Conservation (phyloP, 345 rosid species). For the Psidium friedrichsthalianum region DNA sequence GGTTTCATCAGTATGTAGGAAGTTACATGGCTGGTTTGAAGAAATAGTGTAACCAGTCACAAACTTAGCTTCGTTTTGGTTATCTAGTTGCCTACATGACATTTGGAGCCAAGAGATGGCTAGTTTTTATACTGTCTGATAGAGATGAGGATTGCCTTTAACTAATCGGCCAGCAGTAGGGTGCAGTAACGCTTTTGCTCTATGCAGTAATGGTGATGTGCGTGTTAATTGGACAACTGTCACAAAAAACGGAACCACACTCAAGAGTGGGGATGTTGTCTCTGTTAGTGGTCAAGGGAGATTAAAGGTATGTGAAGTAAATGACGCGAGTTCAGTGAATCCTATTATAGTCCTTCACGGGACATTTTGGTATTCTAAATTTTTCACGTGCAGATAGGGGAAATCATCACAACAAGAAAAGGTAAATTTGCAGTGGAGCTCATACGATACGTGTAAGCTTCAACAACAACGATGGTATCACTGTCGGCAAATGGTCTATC, state of each 20-base stretch:
- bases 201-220: slow-evolving; percentile 56
- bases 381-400: slow-evolving; percentile 48
- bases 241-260: slow-evolving; percentile 59
- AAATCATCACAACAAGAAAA: slow-evolving; percentile 60
- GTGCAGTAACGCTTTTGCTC: background rate
- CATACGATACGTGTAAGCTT: slow-evolving; percentile 42
- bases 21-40: background rate
- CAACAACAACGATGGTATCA: background rate
- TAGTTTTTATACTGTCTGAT: background rate
- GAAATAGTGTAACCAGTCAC: background rate
- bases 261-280: slow-evolving; percentile 75
- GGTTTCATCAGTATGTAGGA: background rate
- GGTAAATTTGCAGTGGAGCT: slow-evolving; percentile 79
- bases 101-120: background rate
- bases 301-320: slow-evolving; percentile 37
- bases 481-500: background rate
- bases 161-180: background rate
- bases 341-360: background rate
- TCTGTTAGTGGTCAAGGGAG: slow-evolving; percentile 91
- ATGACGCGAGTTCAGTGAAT: background rate
- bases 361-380: background rate
- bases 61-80: background rate
- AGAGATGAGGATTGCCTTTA: background rate
- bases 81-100: background rate
- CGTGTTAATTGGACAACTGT: slow-evolving; percentile 74